Evolutionary conservation across 176 grass and related monocot species (phyloP).

Genomic region (Dactylis glomerata): DNA sequence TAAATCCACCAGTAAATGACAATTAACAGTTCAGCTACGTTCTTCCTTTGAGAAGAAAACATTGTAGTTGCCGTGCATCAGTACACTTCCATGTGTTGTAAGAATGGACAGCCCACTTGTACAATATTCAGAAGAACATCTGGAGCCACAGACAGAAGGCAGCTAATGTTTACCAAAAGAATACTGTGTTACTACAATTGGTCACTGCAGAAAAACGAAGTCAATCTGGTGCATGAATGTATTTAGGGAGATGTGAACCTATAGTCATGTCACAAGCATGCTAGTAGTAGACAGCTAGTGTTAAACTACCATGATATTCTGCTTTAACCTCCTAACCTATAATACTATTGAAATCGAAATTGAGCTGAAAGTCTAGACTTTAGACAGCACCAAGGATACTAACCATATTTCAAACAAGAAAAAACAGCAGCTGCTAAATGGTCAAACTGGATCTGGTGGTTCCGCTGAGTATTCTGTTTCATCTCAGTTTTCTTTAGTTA

Average conservation of each 20-base stretch:
- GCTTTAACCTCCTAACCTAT: background rate
- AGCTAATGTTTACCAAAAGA: background rate
- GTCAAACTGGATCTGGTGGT: background rate
- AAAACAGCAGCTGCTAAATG: background rate
- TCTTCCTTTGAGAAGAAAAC: slow-evolving; percentile 25
- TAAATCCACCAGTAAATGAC: background rate
- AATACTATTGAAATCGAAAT: slow-evolving; percentile 2
- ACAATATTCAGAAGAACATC: background rate
- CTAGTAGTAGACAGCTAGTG: background rate
- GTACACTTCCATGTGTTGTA: background rate
- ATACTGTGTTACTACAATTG: background rate
- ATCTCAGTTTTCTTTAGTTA: background rate
- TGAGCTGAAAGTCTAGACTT: background rate
- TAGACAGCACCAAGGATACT: background rate
- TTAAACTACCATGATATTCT: background rate
- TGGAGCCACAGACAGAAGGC: background rate
- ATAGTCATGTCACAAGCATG: background rate
- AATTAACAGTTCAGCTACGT: background rate
- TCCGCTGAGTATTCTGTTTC: background rate
- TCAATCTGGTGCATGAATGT: background rate
- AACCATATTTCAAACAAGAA: slow-evolving; percentile 3
- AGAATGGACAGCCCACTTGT: slow-evolving; percentile 14
- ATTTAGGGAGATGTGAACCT: slow-evolving; percentile 12
- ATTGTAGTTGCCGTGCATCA: background rate
- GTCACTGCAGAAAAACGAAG: background rate